Evolutionary conservation across 805 yeast species (phyloP), one percentile per base, ranked within the genome.

Genomic region (Teunomyces barrocoloradensis): DNA sequence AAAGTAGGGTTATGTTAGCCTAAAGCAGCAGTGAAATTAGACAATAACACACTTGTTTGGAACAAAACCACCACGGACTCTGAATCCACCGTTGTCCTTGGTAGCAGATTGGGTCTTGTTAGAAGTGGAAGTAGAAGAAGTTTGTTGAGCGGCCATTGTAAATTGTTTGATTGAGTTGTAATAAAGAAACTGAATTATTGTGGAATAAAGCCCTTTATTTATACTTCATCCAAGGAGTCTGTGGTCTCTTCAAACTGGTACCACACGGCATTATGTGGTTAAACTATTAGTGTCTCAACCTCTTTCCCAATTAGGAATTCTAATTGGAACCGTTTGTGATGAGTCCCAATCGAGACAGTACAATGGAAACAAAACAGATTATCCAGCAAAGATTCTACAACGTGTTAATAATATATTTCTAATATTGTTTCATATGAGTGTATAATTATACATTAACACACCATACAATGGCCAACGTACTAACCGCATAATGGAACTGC

Each of bases 391-490:
- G 11, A 2, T 25, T 25, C 27, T 25, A 25, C 25, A 5, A 23
- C 9, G 9, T 23, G 25, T 23, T 23, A 25, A 25, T 25, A 25
- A 25, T 25, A 25, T 25, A 25, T 25, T 25, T 7, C 27, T 25
- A 25, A 20, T 37, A 21, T 23, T 13, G 17, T 37, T 9, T 23
- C 15, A 17, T 37, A 11, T 9, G 25, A 21, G 40, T 21, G 17
- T 6, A 37, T 21, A 23, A 20, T 36, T 12, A 17, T n/a, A 11
- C 15, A 11, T 12, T 40, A 39, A 70, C 51, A 47, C 71, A 69
- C 78, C 78, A 72, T 13, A 68, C 57, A 9, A 70, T 55, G 5
- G 76, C 68, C 43, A 71, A 51, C 33, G 68, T 40, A 45, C 25
- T 6, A 21, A 18, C 20, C 25, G 2, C 17, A 15, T 15, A 15